Conservation (phyloP, 2,329 filamentous ascomycete species). For the Talaromyces amestolkiae region DNA sequence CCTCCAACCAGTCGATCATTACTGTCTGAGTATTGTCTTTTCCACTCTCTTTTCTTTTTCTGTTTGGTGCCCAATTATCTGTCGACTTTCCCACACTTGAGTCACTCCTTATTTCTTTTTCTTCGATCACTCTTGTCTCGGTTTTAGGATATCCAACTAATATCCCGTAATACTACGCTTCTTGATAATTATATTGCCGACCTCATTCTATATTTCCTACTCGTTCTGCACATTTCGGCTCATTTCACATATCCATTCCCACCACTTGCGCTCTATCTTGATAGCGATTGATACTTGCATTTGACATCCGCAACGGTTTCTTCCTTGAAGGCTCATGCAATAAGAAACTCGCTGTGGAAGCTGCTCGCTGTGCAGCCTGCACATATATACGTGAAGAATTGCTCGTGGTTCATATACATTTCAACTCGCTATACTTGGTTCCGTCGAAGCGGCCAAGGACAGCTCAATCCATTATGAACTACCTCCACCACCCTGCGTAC, state of each 20-base stretch:
- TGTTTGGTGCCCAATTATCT: conserved; percentile 2
- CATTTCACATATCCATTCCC: neutral
- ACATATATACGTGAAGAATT: neutral
- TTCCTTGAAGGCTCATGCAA: conserved; percentile 17
- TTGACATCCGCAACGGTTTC: neutral
- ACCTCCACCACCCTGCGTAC: conserved; percentile 35
- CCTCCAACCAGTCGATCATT: conserved; percentile 17
- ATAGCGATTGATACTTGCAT: neutral
- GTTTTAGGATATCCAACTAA: neutral
- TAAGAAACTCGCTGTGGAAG: conserved; percentile 18
- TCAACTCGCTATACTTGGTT: neutral
- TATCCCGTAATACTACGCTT: neutral
- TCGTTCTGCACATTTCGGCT: neutral
- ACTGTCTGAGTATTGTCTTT: conserved; percentile 20
- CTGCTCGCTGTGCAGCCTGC: conserved; percentile 23
- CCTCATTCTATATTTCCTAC: neutral
- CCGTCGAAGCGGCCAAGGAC: neutral
- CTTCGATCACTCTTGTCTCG: neutral
- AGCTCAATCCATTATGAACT: conserved; percentile 34
- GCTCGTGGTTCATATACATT: neutral
- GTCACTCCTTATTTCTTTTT: conserved; percentile 17
- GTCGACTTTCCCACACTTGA: conserved; percentile 9
- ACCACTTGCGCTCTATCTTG: conserved; percentile 3
- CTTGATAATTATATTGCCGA: conserved; percentile 6
- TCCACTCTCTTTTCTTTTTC: conserved; percentile 7